Percentiles rank a stretch among this genome's conserved stretches.
Evolutionary conservation across 2,329 filamentous ascomycete species (phyloP).

Genomic region (Fusarium sp.): DNA sequence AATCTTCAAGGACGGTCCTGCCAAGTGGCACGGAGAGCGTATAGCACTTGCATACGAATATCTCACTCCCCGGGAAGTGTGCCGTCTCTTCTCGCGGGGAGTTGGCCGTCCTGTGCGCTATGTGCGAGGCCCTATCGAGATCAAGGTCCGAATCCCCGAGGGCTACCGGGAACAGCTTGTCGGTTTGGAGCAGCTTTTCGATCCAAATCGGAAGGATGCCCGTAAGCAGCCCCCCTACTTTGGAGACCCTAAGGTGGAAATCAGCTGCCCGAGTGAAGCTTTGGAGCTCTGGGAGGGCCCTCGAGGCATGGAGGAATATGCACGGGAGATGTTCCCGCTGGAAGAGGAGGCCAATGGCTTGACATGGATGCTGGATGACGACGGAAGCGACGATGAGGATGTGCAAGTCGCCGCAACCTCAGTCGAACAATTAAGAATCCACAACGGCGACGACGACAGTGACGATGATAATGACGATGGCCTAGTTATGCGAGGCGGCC

Average conservation of each 20-base stretch:
- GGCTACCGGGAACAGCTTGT: constrained; percentile 92
- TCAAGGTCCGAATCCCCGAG: constrained; percentile 86
- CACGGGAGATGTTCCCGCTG: constrained; percentile 90
- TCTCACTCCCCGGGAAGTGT: constrained; percentile 85
- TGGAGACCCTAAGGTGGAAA: constrained; percentile 67
- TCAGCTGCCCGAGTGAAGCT: constrained; percentile 78
- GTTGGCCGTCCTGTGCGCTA: constrained; percentile 84
- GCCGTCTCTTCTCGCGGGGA: constrained; percentile 81
- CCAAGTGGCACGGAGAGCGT: constrained; percentile 82
- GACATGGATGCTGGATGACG: constrained; percentile 85
- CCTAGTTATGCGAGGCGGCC: constrained; percentile 64
- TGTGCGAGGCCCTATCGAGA: constrained; percentile 80
- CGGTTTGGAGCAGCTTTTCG: constrained; percentile 72
- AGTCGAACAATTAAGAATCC: constrained; percentile 56
- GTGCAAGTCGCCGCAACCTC: constrained; percentile 50
- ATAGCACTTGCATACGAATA: constrained; percentile 93
- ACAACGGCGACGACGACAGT: constrained; percentile 57
- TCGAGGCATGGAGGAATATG: constrained; percentile 92
- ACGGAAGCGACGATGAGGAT: constrained; percentile 56
- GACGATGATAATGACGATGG: constrained; percentile 70
- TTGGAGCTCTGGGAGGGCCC: constrained; percentile 92
- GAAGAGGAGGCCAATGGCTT: constrained; percentile 95
- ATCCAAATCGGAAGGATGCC: constrained; percentile 62
- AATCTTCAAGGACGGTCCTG: constrained; percentile 92
- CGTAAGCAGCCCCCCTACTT: constrained; percentile 73